A percentile compares a stretch with the other conserved stretches of the same genome.
These are phyloP conservation scores for Aspergillus sp. DNA, from an alignment of 2,329 filamentous ascomycete species.

Conservation along the genomic window DNA sequence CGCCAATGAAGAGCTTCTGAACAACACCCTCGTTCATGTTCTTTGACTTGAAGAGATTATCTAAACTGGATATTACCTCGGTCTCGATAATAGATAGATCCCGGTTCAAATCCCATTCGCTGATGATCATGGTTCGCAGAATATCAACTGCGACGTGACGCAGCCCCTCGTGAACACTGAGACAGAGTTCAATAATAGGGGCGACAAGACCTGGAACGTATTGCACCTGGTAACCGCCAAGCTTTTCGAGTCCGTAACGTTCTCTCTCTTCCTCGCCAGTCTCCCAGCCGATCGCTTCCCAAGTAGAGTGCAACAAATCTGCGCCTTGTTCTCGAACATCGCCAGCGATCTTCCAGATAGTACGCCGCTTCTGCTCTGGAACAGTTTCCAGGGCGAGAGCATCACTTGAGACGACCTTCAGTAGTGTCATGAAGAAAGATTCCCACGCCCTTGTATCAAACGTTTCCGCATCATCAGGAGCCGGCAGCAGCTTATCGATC, in stretches of 20 bases:
- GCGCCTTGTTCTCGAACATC: conserved; percentile 92
- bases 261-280: conserved; percentile 74
- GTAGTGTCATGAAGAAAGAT: conserved; percentile 81
- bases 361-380: conserved; percentile 90
- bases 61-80: conserved; percentile 93
- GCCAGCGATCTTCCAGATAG: conserved; percentile 98
- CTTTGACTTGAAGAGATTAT: conserved; percentile 85
- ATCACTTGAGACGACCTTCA: conserved; percentile 86
- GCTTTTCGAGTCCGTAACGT: conserved; percentile 74
- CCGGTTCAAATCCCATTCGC: conserved; percentile 94
- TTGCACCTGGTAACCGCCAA: conserved; percentile 97
- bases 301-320: conserved; percentile 77
- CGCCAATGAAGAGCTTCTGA: conserved; percentile 88
- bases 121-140: conserved; percentile 95
- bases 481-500: conserved; percentile 78
- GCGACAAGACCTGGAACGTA: conserved; percentile 91
- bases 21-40: conserved; percentile 82
- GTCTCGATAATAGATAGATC: conserved; percentile 89
- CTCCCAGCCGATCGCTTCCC: conserved; percentile 98
- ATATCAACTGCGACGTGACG: conserved; percentile 89
- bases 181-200: conserved; percentile 87
- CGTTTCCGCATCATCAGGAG: conserved; percentile 84
- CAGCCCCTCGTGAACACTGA: conserved; percentile 91
- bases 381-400: conserved; percentile 91
- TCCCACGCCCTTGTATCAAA: conserved; percentile 97